Conservation (phyloP, 176 grass and related monocot species). For the sorghum (Sorghum bicolor) region Sorghum_bicolor_NCBIv3 NC_012871.2:67588501-67589000, state of each 20-base stretch:
- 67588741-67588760: slow-evolving; percentile 96
- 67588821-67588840: neutral
- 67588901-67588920: slow-evolving; percentile 94
- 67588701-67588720: slow-evolving; percentile 69
- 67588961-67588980: neutral
- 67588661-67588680: slow-evolving; percentile 18
- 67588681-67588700: slow-evolving; percentile 19
- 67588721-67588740: slow-evolving; percentile 89
- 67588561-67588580: slow-evolving; percentile 48
- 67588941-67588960: slow-evolving; percentile 5
- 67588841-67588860: slow-evolving; percentile 25
- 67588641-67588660: neutral
- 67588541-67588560: slow-evolving; percentile 8
- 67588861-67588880: slow-evolving; percentile 60
- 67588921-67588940: slow-evolving; percentile 51
- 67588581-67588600: slow-evolving; percentile 81
- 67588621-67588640: slow-evolving; percentile 11
- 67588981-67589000: neutral
- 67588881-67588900: slow-evolving; percentile 95
- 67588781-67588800: slow-evolving; percentile 74
- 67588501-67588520: slow-evolving; percentile 3
- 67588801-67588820: neutral
- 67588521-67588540: slow-evolving; percentile 1
- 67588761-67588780: slow-evolving; percentile 93
- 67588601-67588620: neutral